Evolutionary conservation across 495 filamentous ascomycete species (phyloP), one percentile per base, ranked within the genome.

Genomic region (Hypoxylon lenormandii): DNA sequence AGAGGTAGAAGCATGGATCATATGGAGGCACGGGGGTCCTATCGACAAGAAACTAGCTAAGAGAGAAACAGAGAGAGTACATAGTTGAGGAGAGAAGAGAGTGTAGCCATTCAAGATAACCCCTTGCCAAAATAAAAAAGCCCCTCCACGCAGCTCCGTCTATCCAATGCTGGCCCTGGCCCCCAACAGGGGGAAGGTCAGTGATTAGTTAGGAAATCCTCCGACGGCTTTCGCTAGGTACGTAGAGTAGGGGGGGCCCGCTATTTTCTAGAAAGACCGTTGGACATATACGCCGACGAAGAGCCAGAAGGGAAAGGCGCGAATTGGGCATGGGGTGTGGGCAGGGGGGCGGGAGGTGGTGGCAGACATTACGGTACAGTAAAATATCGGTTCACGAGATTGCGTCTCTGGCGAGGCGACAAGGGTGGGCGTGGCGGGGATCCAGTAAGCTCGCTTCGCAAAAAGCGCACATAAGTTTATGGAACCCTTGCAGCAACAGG

Each of bases 131-230:
- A 63, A 59, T 64, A 67, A 63, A 60, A 67, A 64, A 60, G 60
- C 74, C 73, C 72, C 72, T 76, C 74, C 64, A 73, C 64, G 69
- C 65, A 66, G 49, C 50, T 60, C 58, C 58, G 67, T 63, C 55
- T 56, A 54, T 56, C 64, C 61, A 64, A 68, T 70, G 49, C 68
- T 63, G 45, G 72, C 72, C 74, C 74, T 73, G 69, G 74, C 69
- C 74, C 72, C 72, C 72, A 74, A 72, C 66, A 69, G 73, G 72
- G 74, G 63, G 51, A 26, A 5, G 23, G 62, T 69, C 33, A 75
- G 75, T 80, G 79, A 81, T 82, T 77, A 79, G 79, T 74, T 74
- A 73, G 73, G 78, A 74, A 81, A 83, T 78, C 77, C 77, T 82
- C 79, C 79, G 79, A 82, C 40, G 64, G 64, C 72, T 72, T 65